Evolutionary conservation across 305 asterid genomes (phyloP).

Genomic region (Lippia alba): DNA sequence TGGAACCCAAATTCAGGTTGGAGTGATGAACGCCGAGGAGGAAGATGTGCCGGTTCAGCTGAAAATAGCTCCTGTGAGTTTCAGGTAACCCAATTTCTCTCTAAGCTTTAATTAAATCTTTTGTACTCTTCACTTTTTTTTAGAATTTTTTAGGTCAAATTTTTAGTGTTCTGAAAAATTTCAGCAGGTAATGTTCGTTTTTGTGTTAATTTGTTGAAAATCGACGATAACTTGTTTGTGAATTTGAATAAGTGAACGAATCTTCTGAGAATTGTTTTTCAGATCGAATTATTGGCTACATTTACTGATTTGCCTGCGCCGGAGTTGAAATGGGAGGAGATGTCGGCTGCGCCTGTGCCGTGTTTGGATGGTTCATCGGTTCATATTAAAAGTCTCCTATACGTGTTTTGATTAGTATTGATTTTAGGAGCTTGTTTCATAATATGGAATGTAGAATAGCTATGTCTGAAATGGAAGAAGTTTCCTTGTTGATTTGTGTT

Average conservation of each 20-base stretch:
- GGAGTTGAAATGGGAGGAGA: slow-evolving; percentile 74
- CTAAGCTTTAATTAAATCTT: no score
- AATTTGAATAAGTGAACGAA: background rate
- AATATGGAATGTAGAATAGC: slow-evolving; percentile 2
- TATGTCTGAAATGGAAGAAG: background rate
- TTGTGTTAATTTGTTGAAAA: no score
- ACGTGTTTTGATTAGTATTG: slow-evolving; percentile 40
- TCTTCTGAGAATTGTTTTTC: background rate
- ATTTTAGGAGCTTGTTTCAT: background rate
- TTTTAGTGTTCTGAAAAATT: no score
- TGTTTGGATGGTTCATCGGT: slow-evolving; percentile 78
- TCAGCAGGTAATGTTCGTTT: no score
- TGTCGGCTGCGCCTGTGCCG: slow-evolving; percentile 81
- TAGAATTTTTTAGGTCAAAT: no score
- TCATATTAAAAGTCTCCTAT: slow-evolving; percentile 68
- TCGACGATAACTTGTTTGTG: no score
- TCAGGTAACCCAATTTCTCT: no score
- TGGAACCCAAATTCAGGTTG: no score
- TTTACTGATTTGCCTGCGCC: slow-evolving; percentile 87
- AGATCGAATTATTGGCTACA: slow-evolving; percentile 44
- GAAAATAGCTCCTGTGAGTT: no score
- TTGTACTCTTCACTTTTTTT: no score
- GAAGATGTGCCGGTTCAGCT: no score
- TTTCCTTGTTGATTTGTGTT: slow-evolving; percentile 15
- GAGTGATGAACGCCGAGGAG: no score